Percentiles rank a stretch among this genome's conserved stretches.
Evolutionary conservation across 768 basidiomycete species (phyloP).

Genomic region (Chalciporus piperatus): DNA sequence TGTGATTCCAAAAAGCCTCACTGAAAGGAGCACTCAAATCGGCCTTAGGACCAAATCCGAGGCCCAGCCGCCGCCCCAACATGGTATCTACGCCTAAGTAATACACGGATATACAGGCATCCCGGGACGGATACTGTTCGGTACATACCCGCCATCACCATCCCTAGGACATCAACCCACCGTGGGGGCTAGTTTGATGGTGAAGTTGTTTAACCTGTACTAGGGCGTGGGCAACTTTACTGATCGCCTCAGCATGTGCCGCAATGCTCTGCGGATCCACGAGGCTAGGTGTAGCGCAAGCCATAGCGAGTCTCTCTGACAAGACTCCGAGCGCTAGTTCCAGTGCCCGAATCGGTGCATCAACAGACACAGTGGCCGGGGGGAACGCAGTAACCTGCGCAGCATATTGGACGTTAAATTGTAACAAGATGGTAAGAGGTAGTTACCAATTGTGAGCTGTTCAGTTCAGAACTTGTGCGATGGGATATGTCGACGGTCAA

Average conservation of each 20-base stretch:
- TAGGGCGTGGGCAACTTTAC: constrained; percentile 62
- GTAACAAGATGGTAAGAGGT: neutral
- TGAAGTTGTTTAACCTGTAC: constrained; percentile 57
- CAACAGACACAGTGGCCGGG: constrained; percentile 8
- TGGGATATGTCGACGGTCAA: constrained; percentile 19
- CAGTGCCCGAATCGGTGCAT: constrained; percentile 44
- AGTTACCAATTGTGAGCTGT: constrained; percentile 17
- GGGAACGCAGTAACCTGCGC: constrained; percentile 19
- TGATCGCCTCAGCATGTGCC: constrained; percentile 64
- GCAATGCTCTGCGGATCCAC: constrained; percentile 51
- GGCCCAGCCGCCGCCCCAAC: too few relatives aligned
- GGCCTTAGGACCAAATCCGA: too few relatives aligned
- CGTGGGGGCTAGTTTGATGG: constrained; percentile 27
- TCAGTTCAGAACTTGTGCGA: constrained; percentile 13
- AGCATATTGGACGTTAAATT: constrained; percentile 3
- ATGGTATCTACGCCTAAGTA: neutral
- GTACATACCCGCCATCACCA: too few relatives aligned
- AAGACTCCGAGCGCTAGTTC: constrained; percentile 51
- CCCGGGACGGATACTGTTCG: too few relatives aligned
- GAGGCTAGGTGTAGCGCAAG: constrained; percentile 37
- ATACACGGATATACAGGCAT: too few relatives aligned
- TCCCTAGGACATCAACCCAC: constrained; percentile 15
- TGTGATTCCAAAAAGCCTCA: too few relatives aligned
- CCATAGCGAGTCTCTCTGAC: constrained; percentile 46
- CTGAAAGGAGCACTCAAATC: too few relatives aligned